Evolutionary conservation across 225 moss, liverwort and hornwort species (phyloP).

Genomic region (Asterella californica): DNA sequence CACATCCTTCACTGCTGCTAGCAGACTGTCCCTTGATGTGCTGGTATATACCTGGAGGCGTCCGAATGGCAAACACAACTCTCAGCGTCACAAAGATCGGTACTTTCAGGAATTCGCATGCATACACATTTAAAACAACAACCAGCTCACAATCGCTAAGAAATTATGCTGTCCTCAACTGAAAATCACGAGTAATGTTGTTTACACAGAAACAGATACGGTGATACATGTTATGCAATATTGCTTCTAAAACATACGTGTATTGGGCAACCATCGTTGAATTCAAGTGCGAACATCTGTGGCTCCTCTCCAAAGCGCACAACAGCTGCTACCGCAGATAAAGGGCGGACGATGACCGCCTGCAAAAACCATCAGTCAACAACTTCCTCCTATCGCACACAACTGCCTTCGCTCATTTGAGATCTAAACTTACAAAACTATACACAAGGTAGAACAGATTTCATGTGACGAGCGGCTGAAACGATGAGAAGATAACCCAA

Average conservation of each 20-base stretch:
- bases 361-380: constrained; percentile 45
- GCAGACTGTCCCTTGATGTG: constrained; percentile 84
- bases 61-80: neutral
- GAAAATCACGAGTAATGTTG: neutral
- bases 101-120: neutral
- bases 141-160: neutral
- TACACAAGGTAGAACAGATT: neutral
- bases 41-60: constrained; percentile 76
- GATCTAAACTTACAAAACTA: neutral
- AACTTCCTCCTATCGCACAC: constrained; percentile 17
- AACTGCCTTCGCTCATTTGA: neutral
- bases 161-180: neutral
- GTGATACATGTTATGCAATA: neutral
- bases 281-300: constrained; percentile 92
- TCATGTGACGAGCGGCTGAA: neutral
- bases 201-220: neutral
- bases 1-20: constrained; percentile 80
- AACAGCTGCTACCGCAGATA: constrained; percentile 72
- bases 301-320: constrained; percentile 95
- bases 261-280: constrained; percentile 87
- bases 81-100: neutral
- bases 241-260: constrained; percentile 44
- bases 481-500: neutral
- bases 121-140: neutral
- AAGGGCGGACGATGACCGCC: constrained; percentile 92